Conservation (phyloP, 2,329 filamentous ascomycete species). For the Xylariaceae sp. region DNA sequence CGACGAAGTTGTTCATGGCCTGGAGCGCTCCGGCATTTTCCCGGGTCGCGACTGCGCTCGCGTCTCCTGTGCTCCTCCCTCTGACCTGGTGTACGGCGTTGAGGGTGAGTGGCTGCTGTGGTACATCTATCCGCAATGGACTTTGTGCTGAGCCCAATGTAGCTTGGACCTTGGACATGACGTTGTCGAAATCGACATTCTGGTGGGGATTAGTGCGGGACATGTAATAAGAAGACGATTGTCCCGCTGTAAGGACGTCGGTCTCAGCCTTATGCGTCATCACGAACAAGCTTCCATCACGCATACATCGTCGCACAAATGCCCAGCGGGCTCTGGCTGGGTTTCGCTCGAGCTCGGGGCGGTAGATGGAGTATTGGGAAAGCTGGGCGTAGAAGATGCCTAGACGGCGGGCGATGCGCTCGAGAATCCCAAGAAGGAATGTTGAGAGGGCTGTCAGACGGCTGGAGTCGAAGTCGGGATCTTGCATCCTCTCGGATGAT, state of each 20-base stretch:
- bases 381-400: conserved; percentile 56
- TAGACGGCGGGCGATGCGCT: conserved; percentile 55
- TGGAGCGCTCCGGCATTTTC: conserved; percentile 46
- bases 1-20: conserved; percentile 49
- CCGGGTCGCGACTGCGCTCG: conserved; percentile 45
- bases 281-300: conserved; percentile 56
- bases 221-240: conserved; percentile 30
- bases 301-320: conserved; percentile 50
- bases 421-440: conserved; percentile 54
- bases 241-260: conserved; percentile 33
- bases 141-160: conserved; percentile 33
- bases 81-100: conserved; percentile 47
- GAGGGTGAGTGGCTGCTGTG: conserved; percentile 36
- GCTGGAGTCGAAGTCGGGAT: conserved; percentile 42
- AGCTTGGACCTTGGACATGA: conserved; percentile 47
- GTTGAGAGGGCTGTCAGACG: conserved; percentile 45
- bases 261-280: conserved; percentile 42
- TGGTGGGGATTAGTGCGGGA: conserved; percentile 34
- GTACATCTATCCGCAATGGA: conserved; percentile 24
- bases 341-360: conserved; percentile 54
- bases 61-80: conserved; percentile 38
- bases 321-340: conserved; percentile 57
- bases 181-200: conserved; percentile 48
- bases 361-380: conserved; percentile 52
- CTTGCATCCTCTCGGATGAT: conserved; percentile 39